Evolutionary conservation across 1,139 yeast genomes (phyloP).

Genomic region (Kazachstania sp.): DNA sequence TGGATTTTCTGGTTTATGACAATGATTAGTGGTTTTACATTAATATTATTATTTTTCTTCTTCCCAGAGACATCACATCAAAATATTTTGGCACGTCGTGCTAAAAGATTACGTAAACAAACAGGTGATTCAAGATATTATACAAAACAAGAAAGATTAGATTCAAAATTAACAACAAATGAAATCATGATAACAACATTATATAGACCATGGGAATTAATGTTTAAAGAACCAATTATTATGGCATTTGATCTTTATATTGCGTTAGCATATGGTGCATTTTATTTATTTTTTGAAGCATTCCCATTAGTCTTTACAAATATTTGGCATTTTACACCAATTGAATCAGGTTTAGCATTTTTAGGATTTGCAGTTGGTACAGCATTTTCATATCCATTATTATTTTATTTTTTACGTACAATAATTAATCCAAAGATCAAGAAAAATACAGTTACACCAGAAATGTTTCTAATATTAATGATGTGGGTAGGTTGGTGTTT

Average conservation of each 20-base stretch:
- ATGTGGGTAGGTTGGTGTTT: constrained; percentile 13
- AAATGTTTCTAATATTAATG: constrained; percentile 12
- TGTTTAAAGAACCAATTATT: constrained; percentile 23
- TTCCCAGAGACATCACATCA: constrained; percentile 46
- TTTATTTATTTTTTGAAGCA: constrained; percentile 54
- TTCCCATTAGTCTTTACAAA: constrained; percentile 47
- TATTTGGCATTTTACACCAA: constrained; percentile 37
- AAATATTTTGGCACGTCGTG: constrained; percentile 40
- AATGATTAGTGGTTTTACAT: constrained; percentile 34
- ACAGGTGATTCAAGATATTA: constrained; percentile 39
- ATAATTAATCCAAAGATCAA: constrained; percentile 9
- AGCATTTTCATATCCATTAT: constrained; percentile 12
- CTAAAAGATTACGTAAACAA: constrained; percentile 37
- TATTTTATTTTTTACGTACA: constrained; percentile 8
- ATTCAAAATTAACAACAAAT: constrained; percentile 25
- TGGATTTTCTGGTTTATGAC: constrained; percentile 40
- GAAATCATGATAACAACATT: constrained; percentile 36
- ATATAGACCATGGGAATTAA: constrained; percentile 42
- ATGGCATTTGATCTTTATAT: constrained; percentile 32
- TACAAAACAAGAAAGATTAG: constrained; percentile 32
- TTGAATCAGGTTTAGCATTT: constrained; percentile 16
- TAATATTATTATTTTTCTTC: constrained; percentile 32
- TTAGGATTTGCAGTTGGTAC: constrained; percentile 20
- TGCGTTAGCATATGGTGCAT: constrained; percentile 45
- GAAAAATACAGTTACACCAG: constrained; percentile 13